phyloP scores from a whole-genome alignment of 495 filamentous ascomycete species.

The Chaetomium cochliodes region DNA sequence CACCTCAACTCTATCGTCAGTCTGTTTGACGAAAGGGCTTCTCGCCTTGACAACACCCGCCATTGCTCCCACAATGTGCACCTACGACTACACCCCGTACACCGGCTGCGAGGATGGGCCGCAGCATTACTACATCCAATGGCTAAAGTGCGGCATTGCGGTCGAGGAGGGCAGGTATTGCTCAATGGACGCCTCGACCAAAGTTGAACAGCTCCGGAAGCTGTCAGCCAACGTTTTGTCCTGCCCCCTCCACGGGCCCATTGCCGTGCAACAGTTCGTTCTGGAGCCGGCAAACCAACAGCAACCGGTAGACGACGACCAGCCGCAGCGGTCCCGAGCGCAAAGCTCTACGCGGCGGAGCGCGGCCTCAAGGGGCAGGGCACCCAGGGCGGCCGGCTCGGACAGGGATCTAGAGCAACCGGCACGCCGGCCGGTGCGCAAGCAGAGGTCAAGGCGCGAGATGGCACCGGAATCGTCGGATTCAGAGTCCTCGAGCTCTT shows the following conservation, averaged over 20 bases:
- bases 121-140: conserved; percentile 37
- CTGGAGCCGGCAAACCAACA: conserved; percentile 19
- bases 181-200: conserved; percentile 25
- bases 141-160: conserved; percentile 36
- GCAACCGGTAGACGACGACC: background rate
- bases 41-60: background rate
- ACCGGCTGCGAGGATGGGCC: conserved; percentile 27
- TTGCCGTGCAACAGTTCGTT: conserved; percentile 31
- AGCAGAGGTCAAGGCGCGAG: conserved; percentile 4
- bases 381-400: background rate
- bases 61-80: conserved; percentile 31
- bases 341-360: conserved; percentile 4
- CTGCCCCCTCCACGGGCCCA: conserved; percentile 34
- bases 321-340: background rate
- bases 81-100: conserved; percentile 37
- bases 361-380: conserved; percentile 9
- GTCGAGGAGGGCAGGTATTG: conserved; percentile 29
- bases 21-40: conserved; percentile 15
- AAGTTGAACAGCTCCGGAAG: conserved; percentile 28
- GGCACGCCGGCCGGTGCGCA: background rate
- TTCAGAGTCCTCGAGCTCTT: conserved; percentile 14
- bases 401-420: conserved; percentile 7
- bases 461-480: conserved; percentile 1
- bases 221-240: conserved; percentile 32
- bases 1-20: conserved; percentile 2